Conservation (phyloP, 2,329 filamentous ascomycete genomes). For the Xylaria sp. region DNA sequence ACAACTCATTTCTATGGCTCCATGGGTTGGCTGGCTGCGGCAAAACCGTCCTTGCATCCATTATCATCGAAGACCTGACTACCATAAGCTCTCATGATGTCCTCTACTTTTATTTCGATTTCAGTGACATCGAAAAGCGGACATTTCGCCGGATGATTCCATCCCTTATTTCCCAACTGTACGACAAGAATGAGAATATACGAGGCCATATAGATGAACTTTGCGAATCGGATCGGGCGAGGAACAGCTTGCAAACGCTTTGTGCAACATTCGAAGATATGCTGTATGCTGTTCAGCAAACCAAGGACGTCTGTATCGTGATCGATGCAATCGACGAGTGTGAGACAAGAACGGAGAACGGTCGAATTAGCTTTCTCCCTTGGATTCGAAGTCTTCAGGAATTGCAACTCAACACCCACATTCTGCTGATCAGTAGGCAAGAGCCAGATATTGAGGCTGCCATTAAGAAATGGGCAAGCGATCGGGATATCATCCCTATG, state of each 20-base stretch:
- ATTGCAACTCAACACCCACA: constrained; percentile 9
- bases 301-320: constrained; percentile 23
- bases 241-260: background rate
- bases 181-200: constrained; percentile 16
- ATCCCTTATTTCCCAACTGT: constrained; percentile 36
- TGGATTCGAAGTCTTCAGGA: background rate
- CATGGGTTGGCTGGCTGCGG: constrained; percentile 39
- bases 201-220: constrained; percentile 1
- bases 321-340: constrained; percentile 33
- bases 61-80: constrained; percentile 31
- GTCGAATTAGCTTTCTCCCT: background rate
- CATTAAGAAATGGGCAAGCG: constrained; percentile 14
- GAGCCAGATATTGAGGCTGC: constrained; percentile 25
- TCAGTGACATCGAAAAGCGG: constrained; percentile 36
- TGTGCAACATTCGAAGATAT: constrained; percentile 5
- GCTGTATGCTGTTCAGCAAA: constrained; percentile 1
- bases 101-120: constrained; percentile 37
- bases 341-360: background rate
- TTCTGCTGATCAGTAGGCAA: constrained; percentile 25
- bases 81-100: background rate
- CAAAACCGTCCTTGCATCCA: constrained; percentile 38
- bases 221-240: background rate
- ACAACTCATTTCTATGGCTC: constrained; percentile 34
- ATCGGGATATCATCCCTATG: constrained; percentile 9
- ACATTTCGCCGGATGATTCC: constrained; percentile 32